Evolutionary conservation across 2,329 filamentous ascomycete species (phyloP).

Genomic region (Epichloe uncinata): DNA sequence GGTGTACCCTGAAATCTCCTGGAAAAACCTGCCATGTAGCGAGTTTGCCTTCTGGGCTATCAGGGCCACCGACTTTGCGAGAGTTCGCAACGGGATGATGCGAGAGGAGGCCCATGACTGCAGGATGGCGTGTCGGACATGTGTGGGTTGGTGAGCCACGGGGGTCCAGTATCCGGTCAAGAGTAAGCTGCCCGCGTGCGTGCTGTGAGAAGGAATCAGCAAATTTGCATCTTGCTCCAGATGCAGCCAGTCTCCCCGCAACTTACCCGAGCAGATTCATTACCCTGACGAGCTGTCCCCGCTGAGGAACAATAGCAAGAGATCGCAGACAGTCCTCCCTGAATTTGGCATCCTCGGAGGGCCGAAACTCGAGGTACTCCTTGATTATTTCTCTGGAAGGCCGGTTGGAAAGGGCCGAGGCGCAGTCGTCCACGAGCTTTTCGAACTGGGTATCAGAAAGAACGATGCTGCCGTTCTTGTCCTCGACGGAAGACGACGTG

Average conservation of each 20-base stretch:
- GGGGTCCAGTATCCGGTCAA: conserved; percentile 56
- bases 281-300: conserved; percentile 24
- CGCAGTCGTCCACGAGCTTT: conserved; percentile 26
- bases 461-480: conserved; percentile 16
- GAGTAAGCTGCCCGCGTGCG: conserved; percentile 47
- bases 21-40: conserved; percentile 41
- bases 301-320: conserved; percentile 23
- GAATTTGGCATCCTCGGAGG: conserved; percentile 39
- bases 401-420: conserved; percentile 22
- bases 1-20: conserved; percentile 42
- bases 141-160: conserved; percentile 45
- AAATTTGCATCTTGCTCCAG: neutral
- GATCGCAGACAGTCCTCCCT: conserved; percentile 32
- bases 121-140: conserved; percentile 48
- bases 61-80: conserved; percentile 42
- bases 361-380: conserved; percentile 39
- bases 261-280: conserved; percentile 32
- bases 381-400: conserved; percentile 31
- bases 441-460: conserved; percentile 39
- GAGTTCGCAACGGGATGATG: conserved; percentile 37
- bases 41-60: conserved; percentile 42
- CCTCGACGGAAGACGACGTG: conserved; percentile 18
- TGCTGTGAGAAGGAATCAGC: conserved; percentile 27
- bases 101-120: conserved; percentile 47
- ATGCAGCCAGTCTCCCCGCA: conserved; percentile 2